phyloP scores from a whole-genome alignment of 129 eudicot genomes.

The Arctium minus region DNA sequence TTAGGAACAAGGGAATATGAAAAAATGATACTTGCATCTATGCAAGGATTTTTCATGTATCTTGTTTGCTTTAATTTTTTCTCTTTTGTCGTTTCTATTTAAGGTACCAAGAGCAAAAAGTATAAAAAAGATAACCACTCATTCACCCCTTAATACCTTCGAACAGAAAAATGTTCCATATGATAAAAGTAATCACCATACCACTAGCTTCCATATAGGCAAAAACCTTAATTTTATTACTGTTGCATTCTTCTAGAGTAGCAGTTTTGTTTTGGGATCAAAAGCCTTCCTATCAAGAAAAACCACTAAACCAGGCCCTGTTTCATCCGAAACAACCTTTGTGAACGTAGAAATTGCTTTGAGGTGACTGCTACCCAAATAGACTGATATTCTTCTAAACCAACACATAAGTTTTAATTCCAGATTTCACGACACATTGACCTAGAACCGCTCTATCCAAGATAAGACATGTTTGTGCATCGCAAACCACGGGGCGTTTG shows the following conservation, averaged over 20 bases:
- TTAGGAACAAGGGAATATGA: no score
- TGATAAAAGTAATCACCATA: no score
- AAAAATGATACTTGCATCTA: no score
- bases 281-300: conserved; percentile 37
- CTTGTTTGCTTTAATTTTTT: no score
- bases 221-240: no score
- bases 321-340: neutral
- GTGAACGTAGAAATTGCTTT: conserved; percentile 60
- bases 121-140: no score
- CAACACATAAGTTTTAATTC: conserved; percentile 35
- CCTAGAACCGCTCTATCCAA: conserved; percentile 79
- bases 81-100: no score
- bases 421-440: conserved; percentile 57
- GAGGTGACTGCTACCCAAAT: conserved; percentile 46
- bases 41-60: no score
- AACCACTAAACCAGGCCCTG: neutral
- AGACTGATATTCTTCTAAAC: conserved; percentile 54
- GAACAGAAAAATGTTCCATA: no score
- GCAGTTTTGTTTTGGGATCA: conserved; percentile 37
- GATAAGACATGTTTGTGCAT: conserved; percentile 85
- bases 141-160: no score
- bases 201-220: no score
- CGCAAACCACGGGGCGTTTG: conserved; percentile 84
- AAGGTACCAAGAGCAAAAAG: no score
- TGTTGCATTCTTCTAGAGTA: conserved; percentile 31